Evolutionary conservation across 2,329 filamentous ascomycete species (phyloP), one percentile per base, ranked within the genome.

Genomic region (Akanthomyces lecanii): DNA sequence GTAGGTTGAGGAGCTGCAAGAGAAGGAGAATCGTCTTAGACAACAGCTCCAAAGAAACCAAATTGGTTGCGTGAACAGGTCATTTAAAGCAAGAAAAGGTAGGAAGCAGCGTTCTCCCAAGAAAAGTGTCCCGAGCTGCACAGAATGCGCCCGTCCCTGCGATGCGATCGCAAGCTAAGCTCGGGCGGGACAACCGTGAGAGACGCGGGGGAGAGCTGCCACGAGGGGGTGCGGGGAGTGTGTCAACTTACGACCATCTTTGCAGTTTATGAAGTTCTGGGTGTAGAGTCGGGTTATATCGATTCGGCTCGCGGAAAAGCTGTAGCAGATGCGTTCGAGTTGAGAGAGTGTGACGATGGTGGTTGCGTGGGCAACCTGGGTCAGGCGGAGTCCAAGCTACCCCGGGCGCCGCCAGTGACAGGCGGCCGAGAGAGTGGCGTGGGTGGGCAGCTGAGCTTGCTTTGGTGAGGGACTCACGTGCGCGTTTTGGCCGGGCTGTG

Each of bases 1-100:
- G 85, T 77, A 87, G 81, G 79, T 86, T 82, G 79, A 87, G 83
- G 76, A 87, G 77, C 83, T 86, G 76, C 74, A 47, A 62, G 53
- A 55, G 64, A 70, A 64, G 60, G 21, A 56, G 42, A 3, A 47
- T 68, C 72, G 70, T 69, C 70, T 77, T 76, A 75, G 74, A 76
- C 67, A 65, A 63, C 28, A 21, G 30, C 51, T 42, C 25, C 14
- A 54, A 61, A 25, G 10, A 47, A 61, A 25, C 57, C 44, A 56
- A 30, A 55, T 12, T 8, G 51, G 28, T 48, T 45, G 48, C 40
- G 56, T 16, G n/a, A 52, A 48, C 36, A 33, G 1, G n/a, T 21
- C 47, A 45, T 33, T 18, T 25, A 18, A 45, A 25, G 18, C 6
- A 11, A 23, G 12, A 28, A 8, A 12, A 28, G 8, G 28, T 16